phyloP scores from a whole-genome alignment of 2,329 filamentous ascomycete genomes.

The Dryadomyces sulphureus region DNA sequence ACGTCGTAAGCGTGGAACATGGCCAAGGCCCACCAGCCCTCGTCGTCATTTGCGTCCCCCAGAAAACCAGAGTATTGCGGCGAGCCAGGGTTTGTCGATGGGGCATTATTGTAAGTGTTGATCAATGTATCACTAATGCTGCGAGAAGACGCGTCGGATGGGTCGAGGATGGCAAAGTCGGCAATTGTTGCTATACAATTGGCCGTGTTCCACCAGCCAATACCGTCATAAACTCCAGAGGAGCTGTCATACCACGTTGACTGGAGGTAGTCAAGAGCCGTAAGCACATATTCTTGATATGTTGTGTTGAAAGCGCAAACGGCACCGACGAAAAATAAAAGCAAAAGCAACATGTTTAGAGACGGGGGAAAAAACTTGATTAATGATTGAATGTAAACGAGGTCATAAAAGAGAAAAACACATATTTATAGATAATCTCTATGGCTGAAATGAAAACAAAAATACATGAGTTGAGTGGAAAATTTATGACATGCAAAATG shows the following conservation, averaged over 20 bases:
- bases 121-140: slow-evolving; percentile 24
- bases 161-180: slow-evolving; percentile 29
- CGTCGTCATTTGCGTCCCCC: slow-evolving; percentile 43
- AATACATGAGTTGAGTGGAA: too few relatives aligned
- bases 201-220: slow-evolving; percentile 57
- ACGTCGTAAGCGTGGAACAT: slow-evolving; percentile 39
- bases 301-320: neutral
- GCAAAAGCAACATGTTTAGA: neutral
- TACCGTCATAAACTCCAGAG: slow-evolving; percentile 47
- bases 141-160: slow-evolving; percentile 20
- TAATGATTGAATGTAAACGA: too few relatives aligned
- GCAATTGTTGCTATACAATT: slow-evolving; percentile 48
- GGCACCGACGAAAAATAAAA: neutral
- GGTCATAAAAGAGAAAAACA: too few relatives aligned
- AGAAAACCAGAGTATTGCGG: slow-evolving; percentile 22
- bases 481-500: too few relatives aligned
- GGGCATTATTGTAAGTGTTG: slow-evolving; percentile 30
- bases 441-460: too few relatives aligned
- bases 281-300: slow-evolving; percentile 19
- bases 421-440: too few relatives aligned
- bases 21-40: slow-evolving; percentile 47
- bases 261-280: slow-evolving; percentile 31
- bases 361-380: neutral
- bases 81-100: slow-evolving; percentile 23
- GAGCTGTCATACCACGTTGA: slow-evolving; percentile 38